These are phyloP conservation scores for Holtermanniella nyarrowii DNA, from an alignment of 768 basidiomycete species.

Conservation along the genomic window DNA sequence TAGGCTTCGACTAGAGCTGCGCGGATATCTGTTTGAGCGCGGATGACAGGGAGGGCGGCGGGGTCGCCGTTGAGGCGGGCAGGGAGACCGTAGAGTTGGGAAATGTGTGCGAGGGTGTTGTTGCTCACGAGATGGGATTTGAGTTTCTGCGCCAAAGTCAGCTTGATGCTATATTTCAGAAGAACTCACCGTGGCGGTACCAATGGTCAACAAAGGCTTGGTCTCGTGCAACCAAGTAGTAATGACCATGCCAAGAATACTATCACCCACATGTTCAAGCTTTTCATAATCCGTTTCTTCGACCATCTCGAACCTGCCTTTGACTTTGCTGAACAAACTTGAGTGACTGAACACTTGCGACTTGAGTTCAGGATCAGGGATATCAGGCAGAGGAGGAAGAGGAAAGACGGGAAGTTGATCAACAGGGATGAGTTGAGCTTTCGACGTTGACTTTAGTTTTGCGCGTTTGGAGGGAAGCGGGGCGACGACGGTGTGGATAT, in stretches of 20 bases:
- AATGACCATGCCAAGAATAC: constrained; percentile 31
- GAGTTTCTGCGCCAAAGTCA: constrained; percentile 23
- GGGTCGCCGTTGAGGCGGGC: constrained; percentile 22
- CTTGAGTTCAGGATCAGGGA: constrained; percentile 15
- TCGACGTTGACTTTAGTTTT: constrained; percentile 17
- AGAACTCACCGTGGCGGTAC: constrained; percentile 28
- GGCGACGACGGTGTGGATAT: background rate
- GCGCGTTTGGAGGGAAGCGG: constrained; percentile 30
- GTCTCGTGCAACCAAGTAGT: constrained; percentile 35
- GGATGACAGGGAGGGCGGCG: constrained; percentile 9
- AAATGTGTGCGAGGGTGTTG: constrained; percentile 31
- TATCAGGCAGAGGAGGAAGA: constrained; percentile 28
- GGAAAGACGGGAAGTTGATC: constrained; percentile 33
- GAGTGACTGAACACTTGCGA: constrained; percentile 30
- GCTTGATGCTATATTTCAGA: background rate
- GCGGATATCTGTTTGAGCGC: constrained; percentile 26
- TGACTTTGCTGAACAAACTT: constrained; percentile 16
- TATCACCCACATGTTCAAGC: constrained; percentile 37
- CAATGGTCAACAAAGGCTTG: constrained; percentile 28
- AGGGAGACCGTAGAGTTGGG: constrained; percentile 32
- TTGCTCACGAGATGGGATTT: constrained; percentile 36
- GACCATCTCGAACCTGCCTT: constrained; percentile 27
- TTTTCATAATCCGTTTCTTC: constrained; percentile 31
- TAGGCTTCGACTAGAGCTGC: constrained; percentile 36
- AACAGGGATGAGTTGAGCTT: constrained; percentile 25